Percentiles rank a stretch among this genome's conserved stretches.
phyloP scores from a whole-genome alignment of 1,139 yeast species.

The Sugiyamaella sp. region DNA sequence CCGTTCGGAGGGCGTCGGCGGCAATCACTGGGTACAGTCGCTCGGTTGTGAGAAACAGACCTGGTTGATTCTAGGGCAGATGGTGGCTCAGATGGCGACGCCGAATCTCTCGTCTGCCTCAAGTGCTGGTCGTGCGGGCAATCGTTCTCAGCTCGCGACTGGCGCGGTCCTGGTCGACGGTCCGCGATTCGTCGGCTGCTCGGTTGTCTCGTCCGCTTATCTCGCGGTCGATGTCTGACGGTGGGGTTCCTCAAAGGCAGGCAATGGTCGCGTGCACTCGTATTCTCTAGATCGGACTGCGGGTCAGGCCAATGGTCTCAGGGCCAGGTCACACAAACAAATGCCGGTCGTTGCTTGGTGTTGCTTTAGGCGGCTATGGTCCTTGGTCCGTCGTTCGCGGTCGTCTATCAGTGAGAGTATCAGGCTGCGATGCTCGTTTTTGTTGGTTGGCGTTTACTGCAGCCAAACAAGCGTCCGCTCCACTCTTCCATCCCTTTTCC shows the following conservation, averaged over 20 bases:
- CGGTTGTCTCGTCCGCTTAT: not conserved
- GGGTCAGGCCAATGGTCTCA: not conserved
- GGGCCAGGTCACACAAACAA: not conserved
- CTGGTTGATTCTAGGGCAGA: too few relatives aligned
- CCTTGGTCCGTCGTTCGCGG: not conserved
- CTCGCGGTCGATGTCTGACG: not conserved
- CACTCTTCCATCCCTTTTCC: not conserved
- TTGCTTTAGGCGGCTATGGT: not conserved
- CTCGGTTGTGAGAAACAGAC: too few relatives aligned
- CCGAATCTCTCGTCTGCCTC: too few relatives aligned
- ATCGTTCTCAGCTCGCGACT: too few relatives aligned
- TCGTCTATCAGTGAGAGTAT: not conserved
- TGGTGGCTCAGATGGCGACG: too few relatives aligned
- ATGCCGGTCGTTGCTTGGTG: not conserved
- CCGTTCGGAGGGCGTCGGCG: too few relatives aligned
- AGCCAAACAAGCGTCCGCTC: not conserved
- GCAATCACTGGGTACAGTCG: too few relatives aligned
- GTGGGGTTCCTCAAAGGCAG: not conserved
- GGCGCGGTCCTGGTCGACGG: not conserved
- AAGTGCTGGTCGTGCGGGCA: too few relatives aligned
- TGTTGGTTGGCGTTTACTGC: conserved; percentile 3
- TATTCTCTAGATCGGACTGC: too few relatives aligned
- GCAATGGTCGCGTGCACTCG: not conserved
- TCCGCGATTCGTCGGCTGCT: not conserved
- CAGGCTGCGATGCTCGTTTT: not conserved